A percentile compares a stretch with the other conserved stretches of the same genome.
Evolutionary conservation across 306 rosid species (phyloP).

Genomic region (Prosopis cineraria): DNA sequence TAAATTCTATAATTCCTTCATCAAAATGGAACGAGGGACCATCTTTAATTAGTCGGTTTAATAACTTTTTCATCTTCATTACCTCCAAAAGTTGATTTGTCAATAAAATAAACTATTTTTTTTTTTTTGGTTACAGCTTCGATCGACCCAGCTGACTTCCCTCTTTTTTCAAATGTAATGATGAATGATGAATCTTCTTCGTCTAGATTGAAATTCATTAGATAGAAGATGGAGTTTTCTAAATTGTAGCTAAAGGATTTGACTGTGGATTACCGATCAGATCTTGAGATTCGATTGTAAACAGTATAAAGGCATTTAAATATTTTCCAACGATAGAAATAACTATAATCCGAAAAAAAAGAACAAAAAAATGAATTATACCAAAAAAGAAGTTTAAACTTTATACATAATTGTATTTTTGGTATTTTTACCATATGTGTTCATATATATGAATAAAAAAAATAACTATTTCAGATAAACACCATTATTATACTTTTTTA

Average conservation of each 20-base stretch:
- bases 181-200: not conserved
- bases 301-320: not conserved
- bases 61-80: no score
- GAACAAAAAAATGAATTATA: no score
- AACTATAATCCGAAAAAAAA: not conserved
- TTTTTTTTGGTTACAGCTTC: not conserved
- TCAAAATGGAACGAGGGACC: not conserved
- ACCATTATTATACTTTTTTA: no score
- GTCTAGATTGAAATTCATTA: not conserved
- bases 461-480: no score
- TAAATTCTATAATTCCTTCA: not conserved
- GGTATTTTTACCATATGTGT: no score
- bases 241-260: not conserved
- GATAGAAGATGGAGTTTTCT: not conserved
- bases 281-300: no score
- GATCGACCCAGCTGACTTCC: not conserved
- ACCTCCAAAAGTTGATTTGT: no score
- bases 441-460: no score
- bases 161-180: not conserved
- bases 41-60: no score
- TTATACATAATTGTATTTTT: no score
- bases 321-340: not conserved
- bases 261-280: not conserved
- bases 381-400: not conserved
- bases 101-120: not conserved